These are phyloP conservation scores for Annona cherimola DNA, from an alignment of 164 flowering plant species.

Conservation along the genomic window DNA sequence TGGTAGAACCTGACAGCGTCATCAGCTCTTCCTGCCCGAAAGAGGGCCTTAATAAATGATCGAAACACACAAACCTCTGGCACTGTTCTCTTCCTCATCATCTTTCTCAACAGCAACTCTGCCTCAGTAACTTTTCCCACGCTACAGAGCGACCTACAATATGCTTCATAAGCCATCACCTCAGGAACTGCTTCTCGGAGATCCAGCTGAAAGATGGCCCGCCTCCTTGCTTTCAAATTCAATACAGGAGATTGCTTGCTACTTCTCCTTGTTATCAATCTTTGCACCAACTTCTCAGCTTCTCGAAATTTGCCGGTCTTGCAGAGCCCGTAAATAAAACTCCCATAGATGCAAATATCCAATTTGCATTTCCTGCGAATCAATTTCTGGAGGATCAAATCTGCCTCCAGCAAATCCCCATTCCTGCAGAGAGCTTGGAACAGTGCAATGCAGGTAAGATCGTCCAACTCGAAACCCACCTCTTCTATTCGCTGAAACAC, in stretches of 20 bases:
- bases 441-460: slow-evolving; percentile 24
- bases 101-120: slow-evolving; percentile 32
- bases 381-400: slow-evolving; percentile 32
- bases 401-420: slow-evolving; percentile 34
- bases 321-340: slow-evolving; percentile 36
- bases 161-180: slow-evolving; percentile 32
- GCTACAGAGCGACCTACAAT: slow-evolving; percentile 32
- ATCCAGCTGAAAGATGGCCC: slow-evolving; percentile 34
- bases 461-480: slow-evolving; percentile 23
- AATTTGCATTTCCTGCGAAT: slow-evolving; percentile 16
- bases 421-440: slow-evolving; percentile 36
- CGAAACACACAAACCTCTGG: slow-evolving; percentile 32
- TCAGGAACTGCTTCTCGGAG: slow-evolving; percentile 28
- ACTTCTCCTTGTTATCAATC: slow-evolving; percentile 21
- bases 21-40: slow-evolving; percentile 27
- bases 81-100: slow-evolving; percentile 28
- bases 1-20: slow-evolving; percentile 36
- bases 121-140: slow-evolving; percentile 32
- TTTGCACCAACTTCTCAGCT: slow-evolving; percentile 33
- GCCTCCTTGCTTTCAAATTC: slow-evolving; percentile 26
- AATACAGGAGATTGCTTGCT: slow-evolving; percentile 3
- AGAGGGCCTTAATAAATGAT: slow-evolving; percentile 34
- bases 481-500: slow-evolving; percentile 27
- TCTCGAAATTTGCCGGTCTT: slow-evolving; percentile 34
- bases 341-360: slow-evolving; percentile 37